These are phyloP conservation scores for Lentinula lateritia DNA, from an alignment of 768 basidiomycete species.

Conservation along the genomic window DNA sequence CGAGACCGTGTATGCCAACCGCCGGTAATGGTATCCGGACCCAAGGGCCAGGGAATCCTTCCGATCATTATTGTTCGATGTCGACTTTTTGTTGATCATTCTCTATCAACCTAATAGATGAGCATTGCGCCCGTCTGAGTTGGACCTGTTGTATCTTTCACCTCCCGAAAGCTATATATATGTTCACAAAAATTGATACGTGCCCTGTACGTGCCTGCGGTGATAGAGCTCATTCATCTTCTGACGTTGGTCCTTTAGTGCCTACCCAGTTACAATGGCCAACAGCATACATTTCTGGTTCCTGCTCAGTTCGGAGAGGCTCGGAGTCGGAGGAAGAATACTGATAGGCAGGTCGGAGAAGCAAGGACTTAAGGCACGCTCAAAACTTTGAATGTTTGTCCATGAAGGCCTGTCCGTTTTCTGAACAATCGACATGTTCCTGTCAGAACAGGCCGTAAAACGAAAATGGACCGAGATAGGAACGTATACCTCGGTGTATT, in stretches of 20 bases:
- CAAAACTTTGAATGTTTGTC: neutral
- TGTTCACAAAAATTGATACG: neutral
- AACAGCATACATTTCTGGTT: neutral
- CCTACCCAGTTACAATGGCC: neutral
- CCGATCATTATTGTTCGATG: too few relatives aligned
- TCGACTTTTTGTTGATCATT: too few relatives aligned
- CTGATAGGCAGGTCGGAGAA: neutral
- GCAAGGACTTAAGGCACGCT: neutral
- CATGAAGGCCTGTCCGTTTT: neutral
- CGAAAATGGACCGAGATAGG: neutral
- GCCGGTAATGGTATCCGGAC: too few relatives aligned
- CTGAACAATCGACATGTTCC: neutral
- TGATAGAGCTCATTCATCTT: neutral
- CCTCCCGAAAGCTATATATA: neutral
- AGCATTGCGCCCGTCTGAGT: too few relatives aligned
- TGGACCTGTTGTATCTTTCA: too few relatives aligned
- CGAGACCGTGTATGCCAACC: neutral
- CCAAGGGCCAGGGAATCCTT: too few relatives aligned
- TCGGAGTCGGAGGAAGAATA: neutral
- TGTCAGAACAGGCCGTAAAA: neutral
- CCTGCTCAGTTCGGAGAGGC: neutral
- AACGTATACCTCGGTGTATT: neutral
- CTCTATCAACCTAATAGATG: too few relatives aligned
- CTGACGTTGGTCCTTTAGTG: neutral
- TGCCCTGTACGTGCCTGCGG: neutral